These are phyloP conservation scores for Mycena olivaceomarginata DNA, from an alignment of 768 basidiomycete genomes.

Conservation along the genomic window DNA sequence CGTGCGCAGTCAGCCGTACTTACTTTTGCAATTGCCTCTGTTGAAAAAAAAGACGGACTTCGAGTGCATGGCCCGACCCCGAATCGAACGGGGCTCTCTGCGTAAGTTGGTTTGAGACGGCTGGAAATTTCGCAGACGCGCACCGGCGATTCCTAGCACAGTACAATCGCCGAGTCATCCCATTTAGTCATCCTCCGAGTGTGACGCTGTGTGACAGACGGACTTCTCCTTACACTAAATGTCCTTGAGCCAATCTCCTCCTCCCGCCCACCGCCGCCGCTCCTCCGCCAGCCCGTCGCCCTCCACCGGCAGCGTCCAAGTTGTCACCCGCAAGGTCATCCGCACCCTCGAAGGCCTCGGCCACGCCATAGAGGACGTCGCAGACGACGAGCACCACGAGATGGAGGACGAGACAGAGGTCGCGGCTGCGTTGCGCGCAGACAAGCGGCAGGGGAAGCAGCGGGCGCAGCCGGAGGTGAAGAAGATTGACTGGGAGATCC, in stretches of 20 bases:
- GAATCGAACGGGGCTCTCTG: too few species aligned
- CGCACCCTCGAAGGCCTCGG: slow-evolving; percentile 68
- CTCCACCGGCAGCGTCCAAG: slow-evolving; percentile 60
- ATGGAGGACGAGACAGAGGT: slow-evolving; percentile 56
- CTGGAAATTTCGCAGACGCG: too few species aligned
- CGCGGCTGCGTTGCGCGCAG: slow-evolving; percentile 48
- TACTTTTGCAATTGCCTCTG: too few species aligned
- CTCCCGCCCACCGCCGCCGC: slow-evolving; percentile 9
- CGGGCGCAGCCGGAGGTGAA: slow-evolving; percentile 43
- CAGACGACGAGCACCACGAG: slow-evolving; percentile 52
- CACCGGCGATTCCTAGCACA: too few species aligned
- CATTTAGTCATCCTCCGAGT: not conserved
- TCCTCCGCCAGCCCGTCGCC: slow-evolving; percentile 48
- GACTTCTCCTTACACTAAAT: not conserved
- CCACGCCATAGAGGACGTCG: slow-evolving; percentile 50
- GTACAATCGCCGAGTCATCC: too few species aligned
- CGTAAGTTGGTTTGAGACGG: too few species aligned
- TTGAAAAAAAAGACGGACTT: too few species aligned
- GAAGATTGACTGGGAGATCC: slow-evolving; percentile 92
- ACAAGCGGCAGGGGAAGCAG: slow-evolving; percentile 47
- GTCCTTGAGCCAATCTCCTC: slow-evolving; percentile 9
- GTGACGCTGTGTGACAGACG: too few species aligned
- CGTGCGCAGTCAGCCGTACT: too few species aligned
- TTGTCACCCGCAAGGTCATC: slow-evolving; percentile 70
- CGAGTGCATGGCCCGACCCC: too few species aligned